These are phyloP conservation scores for Pterocarpus macrocarpus DNA, from an alignment of 306 rosid genomes.

Conservation along the genomic window DNA sequence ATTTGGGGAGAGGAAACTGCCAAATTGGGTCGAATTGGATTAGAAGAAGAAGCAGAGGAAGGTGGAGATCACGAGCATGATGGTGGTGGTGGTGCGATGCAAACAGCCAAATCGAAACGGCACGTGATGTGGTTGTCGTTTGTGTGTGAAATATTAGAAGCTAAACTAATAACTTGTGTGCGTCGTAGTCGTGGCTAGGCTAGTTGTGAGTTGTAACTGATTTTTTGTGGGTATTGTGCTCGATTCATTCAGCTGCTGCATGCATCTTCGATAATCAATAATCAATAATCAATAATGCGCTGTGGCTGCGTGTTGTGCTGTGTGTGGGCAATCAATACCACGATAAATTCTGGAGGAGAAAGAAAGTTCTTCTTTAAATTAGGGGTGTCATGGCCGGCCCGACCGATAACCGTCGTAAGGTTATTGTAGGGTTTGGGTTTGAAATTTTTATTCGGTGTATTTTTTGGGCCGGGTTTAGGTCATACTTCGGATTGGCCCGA, in stretches of 20 bases:
- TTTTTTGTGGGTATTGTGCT: neutral
- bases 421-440: too few species aligned
- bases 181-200: neutral
- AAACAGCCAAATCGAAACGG: neutral
- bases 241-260: neutral
- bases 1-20: neutral
- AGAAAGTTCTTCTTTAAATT: too few species aligned
- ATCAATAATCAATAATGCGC: too few species aligned
- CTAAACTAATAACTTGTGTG: neutral
- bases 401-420: too few species aligned
- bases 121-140: neutral
- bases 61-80: neutral
- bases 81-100: neutral
- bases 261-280: neutral
- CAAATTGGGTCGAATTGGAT: neutral
- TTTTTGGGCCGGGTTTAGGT: too few species aligned
- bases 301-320: neutral
- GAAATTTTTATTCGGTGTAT: too few species aligned
- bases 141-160: neutral
- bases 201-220: neutral
- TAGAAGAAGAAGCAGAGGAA: neutral
- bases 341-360: too few species aligned
- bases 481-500: too few species aligned
- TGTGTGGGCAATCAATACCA: neutral
- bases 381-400: too few species aligned